Evolutionary conservation across 2,329 filamentous ascomycete species (phyloP), one percentile per base, ranked within the genome.

Genomic region (Trichophyton schoenleinii): DNA sequence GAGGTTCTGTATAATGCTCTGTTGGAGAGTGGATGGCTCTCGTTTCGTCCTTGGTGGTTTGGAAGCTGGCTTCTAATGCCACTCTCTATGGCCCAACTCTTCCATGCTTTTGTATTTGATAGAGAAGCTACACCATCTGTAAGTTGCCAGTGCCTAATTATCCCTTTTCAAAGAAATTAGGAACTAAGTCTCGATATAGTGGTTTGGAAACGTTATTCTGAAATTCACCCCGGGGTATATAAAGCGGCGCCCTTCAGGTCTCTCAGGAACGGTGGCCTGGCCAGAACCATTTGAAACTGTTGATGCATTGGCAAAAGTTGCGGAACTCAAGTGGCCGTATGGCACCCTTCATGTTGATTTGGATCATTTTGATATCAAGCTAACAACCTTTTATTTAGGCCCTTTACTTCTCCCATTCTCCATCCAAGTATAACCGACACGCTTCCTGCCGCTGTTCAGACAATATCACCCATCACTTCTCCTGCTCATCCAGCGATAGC

Each of bases 1-100:
- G 92, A 99, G 71, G 94, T 92, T 67, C 80, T 83, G 3, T 97
- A 91, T 80, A 96, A 96, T 72, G 80, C 86, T 20, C 80, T 89
- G 3, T 89, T 96, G 70, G 84, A 87, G 52, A 84, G 87, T 36
- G 79, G 79, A 48, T 84, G 79, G 68, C 77, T 87, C 63, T 82
- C 81, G 68, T 81, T 84, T 66, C 82, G 86, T 66, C 91, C 91
- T 0, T 87, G 84, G 83, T 92, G 88, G 88, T 88, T 88, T 76
- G 88, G 88, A 22, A 90, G 87, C 71, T 92, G 88, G 88, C 78
- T 91, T 77, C 71, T 91, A 67, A 88, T 90, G 77, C 88, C 88
- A 0, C 70, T 91, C 34, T 84, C 87, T 1, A 86, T 84, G 69
- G 88, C 87, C 7, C 88, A 92, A 77, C 76, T 92, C 64, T 76